Evolutionary conservation across 2,329 filamentous ascomycete genomes (phyloP).

Genomic region (Sporothrix protearum): DNA sequence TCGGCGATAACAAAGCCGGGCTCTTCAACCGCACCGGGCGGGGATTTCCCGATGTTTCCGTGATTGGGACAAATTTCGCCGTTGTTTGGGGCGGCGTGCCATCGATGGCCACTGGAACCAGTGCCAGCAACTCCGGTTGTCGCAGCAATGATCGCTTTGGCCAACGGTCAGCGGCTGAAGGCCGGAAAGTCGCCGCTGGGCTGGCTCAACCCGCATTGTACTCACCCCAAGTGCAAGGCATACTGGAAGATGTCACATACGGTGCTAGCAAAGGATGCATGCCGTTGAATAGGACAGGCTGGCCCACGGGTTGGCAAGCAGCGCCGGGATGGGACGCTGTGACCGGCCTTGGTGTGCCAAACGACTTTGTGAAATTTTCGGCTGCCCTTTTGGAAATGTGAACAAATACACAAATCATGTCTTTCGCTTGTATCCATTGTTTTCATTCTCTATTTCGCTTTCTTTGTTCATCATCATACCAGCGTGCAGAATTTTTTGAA

Average conservation of each 20-base stretch:
- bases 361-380: slow-evolving; percentile 40
- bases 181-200: slow-evolving; percentile 49
- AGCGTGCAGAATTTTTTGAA: background rate
- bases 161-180: slow-evolving; percentile 52
- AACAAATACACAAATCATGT: background rate
- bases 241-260: slow-evolving; percentile 42
- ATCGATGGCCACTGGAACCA: slow-evolving; percentile 42
- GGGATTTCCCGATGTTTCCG: slow-evolving; percentile 51
- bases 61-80: slow-evolving; percentile 56
- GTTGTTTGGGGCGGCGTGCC: slow-evolving; percentile 36
- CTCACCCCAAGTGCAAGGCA: slow-evolving; percentile 36
- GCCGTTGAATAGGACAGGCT: slow-evolving; percentile 34
- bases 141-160: slow-evolving; percentile 51
- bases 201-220: slow-evolving; percentile 53
- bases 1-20: slow-evolving; percentile 34
- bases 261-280: slow-evolving; percentile 43
- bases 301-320: slow-evolving; percentile 44
- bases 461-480: background rate
- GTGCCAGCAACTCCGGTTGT: slow-evolving; percentile 54
- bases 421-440: background rate
- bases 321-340: slow-evolving; percentile 46
- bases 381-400: slow-evolving; percentile 13
- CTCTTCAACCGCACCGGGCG: slow-evolving; percentile 47
- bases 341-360: slow-evolving; percentile 49
- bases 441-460: background rate